Conservation (phyloP, 139 green algal genomes). For the Chlamydomonas sp. region DNA sequence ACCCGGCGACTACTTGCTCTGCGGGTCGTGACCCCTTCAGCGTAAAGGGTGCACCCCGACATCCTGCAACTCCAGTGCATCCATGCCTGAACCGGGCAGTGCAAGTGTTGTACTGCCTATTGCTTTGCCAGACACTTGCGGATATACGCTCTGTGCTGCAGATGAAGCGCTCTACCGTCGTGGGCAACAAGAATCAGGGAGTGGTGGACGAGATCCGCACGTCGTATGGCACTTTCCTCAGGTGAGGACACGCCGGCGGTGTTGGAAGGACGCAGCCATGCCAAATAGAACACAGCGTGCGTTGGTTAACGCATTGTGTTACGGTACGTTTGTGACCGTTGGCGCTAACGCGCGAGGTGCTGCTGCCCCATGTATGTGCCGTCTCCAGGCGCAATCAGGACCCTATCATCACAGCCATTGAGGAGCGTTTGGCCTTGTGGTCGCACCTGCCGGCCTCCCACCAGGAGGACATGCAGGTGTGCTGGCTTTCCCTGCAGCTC, state of each 20-base stretch:
- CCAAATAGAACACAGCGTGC: too few relatives aligned
- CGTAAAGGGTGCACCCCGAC: neutral
- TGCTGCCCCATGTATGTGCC: too few relatives aligned
- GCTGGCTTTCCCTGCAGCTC: neutral
- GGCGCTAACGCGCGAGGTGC: too few relatives aligned
- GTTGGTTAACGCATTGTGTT: too few relatives aligned
- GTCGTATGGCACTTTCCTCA: constrained; percentile 82
- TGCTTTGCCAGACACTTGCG: constrained; percentile 1
- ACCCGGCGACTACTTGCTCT: neutral
- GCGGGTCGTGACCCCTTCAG: neutral
- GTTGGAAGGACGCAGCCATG: neutral
- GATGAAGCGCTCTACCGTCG: constrained; percentile 86
- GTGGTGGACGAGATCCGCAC: constrained; percentile 78
- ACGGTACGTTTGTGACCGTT: too few relatives aligned
- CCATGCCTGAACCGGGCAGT: neutral
- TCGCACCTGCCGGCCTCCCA: constrained; percentile 74
- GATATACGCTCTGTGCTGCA: constrained; percentile 44
- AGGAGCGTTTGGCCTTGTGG: constrained; percentile 78
- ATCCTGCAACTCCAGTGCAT: neutral
- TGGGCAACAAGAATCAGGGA: constrained; percentile 59
- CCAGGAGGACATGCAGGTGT: constrained; percentile 89
- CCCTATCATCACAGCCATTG: constrained; percentile 64
- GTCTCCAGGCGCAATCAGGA: constrained; percentile 66
- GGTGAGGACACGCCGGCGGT: constrained; percentile 35
- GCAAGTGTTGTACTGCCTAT: neutral